phyloP scores from a whole-genome alignment of 2,329 filamentous ascomycete genomes.

The Sporothrix humicola region DNA sequence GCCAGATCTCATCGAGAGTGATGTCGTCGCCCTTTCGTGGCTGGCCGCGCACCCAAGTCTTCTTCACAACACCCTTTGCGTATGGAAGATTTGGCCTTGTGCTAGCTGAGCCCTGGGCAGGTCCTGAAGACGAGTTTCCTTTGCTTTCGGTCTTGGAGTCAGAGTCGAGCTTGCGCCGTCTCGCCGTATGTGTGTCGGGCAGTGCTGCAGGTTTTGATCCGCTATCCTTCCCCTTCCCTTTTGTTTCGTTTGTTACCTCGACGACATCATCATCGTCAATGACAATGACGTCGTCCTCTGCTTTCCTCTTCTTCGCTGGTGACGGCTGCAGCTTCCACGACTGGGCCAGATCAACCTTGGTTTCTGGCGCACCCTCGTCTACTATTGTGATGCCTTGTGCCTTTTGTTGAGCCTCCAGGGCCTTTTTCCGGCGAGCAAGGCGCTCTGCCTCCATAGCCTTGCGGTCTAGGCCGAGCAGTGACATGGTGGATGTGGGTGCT shows the following conservation, averaged over 20 bases:
- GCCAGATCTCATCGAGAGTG: slow-evolving; percentile 84
- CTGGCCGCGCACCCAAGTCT: slow-evolving; percentile 75
- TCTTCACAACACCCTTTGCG: slow-evolving; percentile 72
- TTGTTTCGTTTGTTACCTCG: not conserved
- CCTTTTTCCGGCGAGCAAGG: slow-evolving; percentile 71
- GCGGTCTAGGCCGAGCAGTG: slow-evolving; percentile 68
- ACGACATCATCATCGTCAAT: slow-evolving; percentile 30
- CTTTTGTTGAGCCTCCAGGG: slow-evolving; percentile 32
- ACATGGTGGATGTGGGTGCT: slow-evolving; percentile 35
- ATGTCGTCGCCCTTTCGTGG: slow-evolving; percentile 72
- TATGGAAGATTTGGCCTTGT: slow-evolving; percentile 47
- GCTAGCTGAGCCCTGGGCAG: not conserved
- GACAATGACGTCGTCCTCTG: slow-evolving; percentile 26
- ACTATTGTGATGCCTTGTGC: not conserved
- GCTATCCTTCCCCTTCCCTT: not conserved
- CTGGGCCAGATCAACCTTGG: not conserved
- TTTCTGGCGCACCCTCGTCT: not conserved
- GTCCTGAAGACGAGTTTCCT: not conserved
- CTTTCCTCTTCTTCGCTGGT: slow-evolving; percentile 31
- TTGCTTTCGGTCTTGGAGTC: not conserved
- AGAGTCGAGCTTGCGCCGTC: slow-evolving; percentile 18
- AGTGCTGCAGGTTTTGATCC: not conserved
- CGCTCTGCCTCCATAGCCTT: slow-evolving; percentile 87
- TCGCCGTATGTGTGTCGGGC: not conserved
- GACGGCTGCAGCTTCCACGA: slow-evolving; percentile 23